These are phyloP conservation scores for Candida labiduridarum DNA, from an alignment of 1,139 yeast species.

Conservation along the genomic window DNA sequence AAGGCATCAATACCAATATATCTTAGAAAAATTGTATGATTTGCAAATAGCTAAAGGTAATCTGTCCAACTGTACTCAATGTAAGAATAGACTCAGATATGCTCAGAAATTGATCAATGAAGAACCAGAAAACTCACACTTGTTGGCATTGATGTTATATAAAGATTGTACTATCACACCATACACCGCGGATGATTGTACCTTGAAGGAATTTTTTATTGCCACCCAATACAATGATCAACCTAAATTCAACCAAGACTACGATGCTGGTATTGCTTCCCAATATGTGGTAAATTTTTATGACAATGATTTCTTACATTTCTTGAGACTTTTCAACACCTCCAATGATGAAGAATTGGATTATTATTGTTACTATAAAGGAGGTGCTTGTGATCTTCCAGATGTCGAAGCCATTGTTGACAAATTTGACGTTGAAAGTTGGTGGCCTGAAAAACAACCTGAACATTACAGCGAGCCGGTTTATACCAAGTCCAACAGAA, in stretches of 20 bases:
- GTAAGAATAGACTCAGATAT: slow-evolving; percentile 37
- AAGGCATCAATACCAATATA: slow-evolving; percentile 32
- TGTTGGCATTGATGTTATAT: slow-evolving; percentile 37
- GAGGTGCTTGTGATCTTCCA: slow-evolving; percentile 30
- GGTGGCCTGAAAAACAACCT: slow-evolving; percentile 36
- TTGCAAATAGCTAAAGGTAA: slow-evolving; percentile 31
- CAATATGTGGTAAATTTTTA: slow-evolving; percentile 32
- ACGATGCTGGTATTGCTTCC: slow-evolving; percentile 27
- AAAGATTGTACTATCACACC: slow-evolving; percentile 35
- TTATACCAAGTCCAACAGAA: slow-evolving; percentile 17
- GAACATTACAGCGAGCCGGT: slow-evolving; percentile 28
- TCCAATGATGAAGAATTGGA: slow-evolving; percentile 39
- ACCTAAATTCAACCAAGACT: slow-evolving; percentile 19
- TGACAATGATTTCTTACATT: slow-evolving; percentile 43
- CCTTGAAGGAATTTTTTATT: slow-evolving; percentile 38
- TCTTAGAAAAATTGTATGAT: slow-evolving; percentile 26
- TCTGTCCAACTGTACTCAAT: slow-evolving; percentile 31
- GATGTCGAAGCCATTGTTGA: slow-evolving; percentile 28
- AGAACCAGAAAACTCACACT: slow-evolving; percentile 37
- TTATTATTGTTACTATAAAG: slow-evolving; percentile 35
- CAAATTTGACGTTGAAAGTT: slow-evolving; percentile 25
- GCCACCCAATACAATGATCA: slow-evolving; percentile 32
- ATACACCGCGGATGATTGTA: slow-evolving; percentile 29
- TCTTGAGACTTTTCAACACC: slow-evolving; percentile 36
- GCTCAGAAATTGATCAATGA: slow-evolving; percentile 29